Evolutionary conservation across 139 green algal species (phyloP).

Genomic region (Coccomyxa sp.): DNA sequence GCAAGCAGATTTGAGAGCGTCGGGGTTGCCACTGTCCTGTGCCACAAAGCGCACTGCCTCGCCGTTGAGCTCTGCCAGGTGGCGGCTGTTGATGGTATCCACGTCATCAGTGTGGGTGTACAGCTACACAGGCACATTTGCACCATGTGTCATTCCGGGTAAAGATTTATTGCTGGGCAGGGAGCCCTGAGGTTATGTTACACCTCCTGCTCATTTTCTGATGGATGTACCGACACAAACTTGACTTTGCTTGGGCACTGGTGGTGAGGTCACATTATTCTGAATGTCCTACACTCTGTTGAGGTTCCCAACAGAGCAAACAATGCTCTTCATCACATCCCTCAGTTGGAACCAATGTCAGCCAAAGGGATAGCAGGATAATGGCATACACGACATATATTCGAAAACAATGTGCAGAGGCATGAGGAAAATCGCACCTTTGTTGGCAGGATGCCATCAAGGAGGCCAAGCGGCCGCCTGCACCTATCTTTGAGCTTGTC

Average conservation of each 20-base stretch:
- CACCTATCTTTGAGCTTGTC: conserved; percentile 20
- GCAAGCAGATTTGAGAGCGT: neutral
- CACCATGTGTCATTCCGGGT: neutral
- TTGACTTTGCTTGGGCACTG: no score
- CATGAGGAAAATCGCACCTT: neutral
- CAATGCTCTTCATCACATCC: no score
- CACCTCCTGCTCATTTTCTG: neutral
- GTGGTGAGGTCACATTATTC: no score
- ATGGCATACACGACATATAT: no score
- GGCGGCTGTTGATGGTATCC: conserved; percentile 36
- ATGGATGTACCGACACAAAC: no score
- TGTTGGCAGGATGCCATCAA: conserved; percentile 59
- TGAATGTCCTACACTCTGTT: no score
- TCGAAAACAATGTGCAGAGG: no score
- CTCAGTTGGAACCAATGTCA: no score
- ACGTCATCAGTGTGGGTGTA: conserved; percentile 47
- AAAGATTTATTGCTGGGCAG: neutral
- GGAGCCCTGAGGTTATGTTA: neutral
- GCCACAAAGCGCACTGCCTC: conserved; percentile 21
- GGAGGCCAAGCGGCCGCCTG: conserved; percentile 29
- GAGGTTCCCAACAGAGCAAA: no score
- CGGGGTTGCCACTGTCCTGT: conserved; percentile 24
- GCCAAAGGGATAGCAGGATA: no score
- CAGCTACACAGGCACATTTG: conserved; percentile 15
- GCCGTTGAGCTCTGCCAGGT: conserved; percentile 30